Evolutionary conservation across 768 basidiomycete species (phyloP).

Genomic region (Coprinopsis sp.): DNA sequence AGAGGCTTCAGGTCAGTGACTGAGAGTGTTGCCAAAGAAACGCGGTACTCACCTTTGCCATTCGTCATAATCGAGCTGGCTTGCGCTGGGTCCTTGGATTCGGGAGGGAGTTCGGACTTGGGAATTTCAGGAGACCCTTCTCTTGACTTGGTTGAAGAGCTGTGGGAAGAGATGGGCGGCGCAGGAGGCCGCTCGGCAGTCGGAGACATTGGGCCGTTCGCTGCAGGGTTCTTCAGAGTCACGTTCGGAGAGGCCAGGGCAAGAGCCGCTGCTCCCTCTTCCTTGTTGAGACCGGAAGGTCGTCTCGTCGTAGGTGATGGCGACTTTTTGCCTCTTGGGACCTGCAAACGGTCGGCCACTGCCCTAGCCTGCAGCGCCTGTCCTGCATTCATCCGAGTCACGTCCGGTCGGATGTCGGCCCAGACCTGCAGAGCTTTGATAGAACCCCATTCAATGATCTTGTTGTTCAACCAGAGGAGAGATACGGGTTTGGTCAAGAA

Average conservation of each 20-base stretch:
- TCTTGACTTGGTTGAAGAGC: too few species aligned
- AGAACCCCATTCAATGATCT: conserved; percentile 99
- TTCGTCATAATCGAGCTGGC: too few species aligned
- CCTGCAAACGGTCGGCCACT: conserved; percentile 44
- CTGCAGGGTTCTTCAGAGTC: background rate
- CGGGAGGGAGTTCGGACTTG: too few species aligned
- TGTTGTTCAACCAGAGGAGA: conserved; percentile 91
- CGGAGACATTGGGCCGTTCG: background rate
- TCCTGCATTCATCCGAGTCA: conserved; percentile 33
- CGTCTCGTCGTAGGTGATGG: conserved; percentile 23
- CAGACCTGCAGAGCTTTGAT: conserved; percentile 94
- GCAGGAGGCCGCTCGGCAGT: background rate
- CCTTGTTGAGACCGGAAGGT: conserved; percentile 16
- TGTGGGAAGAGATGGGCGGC: too few species aligned
- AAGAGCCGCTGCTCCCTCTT: conserved; percentile 23
- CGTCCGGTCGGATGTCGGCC: conserved; percentile 73
- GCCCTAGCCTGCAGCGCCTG: conserved; percentile 38
- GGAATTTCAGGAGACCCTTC: too few species aligned
- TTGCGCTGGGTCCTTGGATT: too few species aligned
- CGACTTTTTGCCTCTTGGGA: conserved; percentile 32
- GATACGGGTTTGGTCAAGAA: conserved; percentile 98
- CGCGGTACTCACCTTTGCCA: too few species aligned
- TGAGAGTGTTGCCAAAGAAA: too few species aligned
- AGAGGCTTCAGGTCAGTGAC: too few species aligned
- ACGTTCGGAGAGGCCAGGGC: conserved; percentile 17